phyloP scores from a whole-genome alignment of 139 green algal species.

The Chlamydomonas eustigma region DNA sequence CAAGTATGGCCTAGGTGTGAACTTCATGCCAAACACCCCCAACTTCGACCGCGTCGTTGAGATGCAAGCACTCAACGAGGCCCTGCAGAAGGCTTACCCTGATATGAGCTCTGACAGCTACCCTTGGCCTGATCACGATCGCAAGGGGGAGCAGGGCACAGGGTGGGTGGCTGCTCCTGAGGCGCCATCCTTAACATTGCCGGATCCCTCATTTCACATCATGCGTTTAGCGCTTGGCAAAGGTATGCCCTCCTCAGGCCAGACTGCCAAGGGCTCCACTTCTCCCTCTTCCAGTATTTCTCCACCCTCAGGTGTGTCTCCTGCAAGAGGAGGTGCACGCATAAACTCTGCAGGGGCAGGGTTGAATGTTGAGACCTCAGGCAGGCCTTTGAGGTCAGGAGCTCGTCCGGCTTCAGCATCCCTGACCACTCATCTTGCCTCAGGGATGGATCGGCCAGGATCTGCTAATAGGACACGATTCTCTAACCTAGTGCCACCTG shows the following conservation, averaged over 20 bases:
- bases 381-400: too few species aligned
- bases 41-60: constrained; percentile 64
- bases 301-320: neutral
- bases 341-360: too few species aligned
- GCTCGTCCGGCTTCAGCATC: neutral
- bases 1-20: constrained; percentile 56
- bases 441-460: neutral
- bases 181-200: neutral
- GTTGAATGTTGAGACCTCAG: too few species aligned
- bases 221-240: neutral
- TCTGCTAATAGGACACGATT: neutral
- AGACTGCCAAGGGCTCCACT: neutral
- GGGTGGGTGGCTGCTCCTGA: constrained; percentile 31
- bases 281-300: too few species aligned
- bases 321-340: neutral
- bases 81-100: constrained; percentile 30
- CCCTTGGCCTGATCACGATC: constrained; percentile 38
- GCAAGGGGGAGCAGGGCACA: constrained; percentile 9
- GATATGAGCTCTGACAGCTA: constrained; percentile 16
- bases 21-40: constrained; percentile 54
- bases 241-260: neutral
- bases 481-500: neutral
- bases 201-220: constrained; percentile 1
- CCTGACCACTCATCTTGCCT: neutral
- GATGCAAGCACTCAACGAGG: constrained; percentile 51